Base-by-base conservation (phyloP, 768 basidiomycete genomes). In the Xanthoconium purpureum region DNA sequence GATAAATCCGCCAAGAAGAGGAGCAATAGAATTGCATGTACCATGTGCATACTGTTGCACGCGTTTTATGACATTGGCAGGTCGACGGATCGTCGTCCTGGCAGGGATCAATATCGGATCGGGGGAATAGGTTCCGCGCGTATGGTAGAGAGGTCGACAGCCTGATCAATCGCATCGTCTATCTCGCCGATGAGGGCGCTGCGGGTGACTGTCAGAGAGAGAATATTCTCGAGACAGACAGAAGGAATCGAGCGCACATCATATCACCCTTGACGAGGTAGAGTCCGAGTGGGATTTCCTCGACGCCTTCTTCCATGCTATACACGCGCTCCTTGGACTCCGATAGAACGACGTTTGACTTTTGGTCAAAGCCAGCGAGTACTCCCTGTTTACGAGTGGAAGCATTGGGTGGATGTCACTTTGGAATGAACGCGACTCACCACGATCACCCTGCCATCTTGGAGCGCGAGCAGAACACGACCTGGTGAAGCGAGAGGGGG, bases 231-330 rank as follows among this genome's bases (percentile, higher is more conserved):
- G 40, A n/a, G n/a, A 42, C 28, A 7, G 33, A 47, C 15, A 12
- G 18, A 20, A 24, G 38, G 39, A 18, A n/a, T 18, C 1, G 38
- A 42, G 84, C 93, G 72, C 66, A 98, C 97, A 96, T 94, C 81
- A 94, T 94, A 70, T 99, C 97, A 3, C 97, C 97, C 66, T 98
- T 94, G 69, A 99, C 94, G 66, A 99, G 86, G 73, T 99, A 98
- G 44, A 98, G 78, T 0, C 97, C 97, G 28, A 98, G 78, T 0
- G 93, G 90, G 11, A 94, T 85, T 78, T 98, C 94, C 73, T 98
- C 92, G 29, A 97, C 94, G 39, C 90, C 89, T 65, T 91, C 91
- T 15, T 99, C 97, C 51, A 83, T 74, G 67, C 88, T 91, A 72
- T 91, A 98, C 35, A 98, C 86, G 63, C 96, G 86, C 71, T 99